Evolutionary conservation across 108 stramenopile genomes (phyloP), one percentile per base, ranked within the genome.

Genomic region (Cyclotella sp.): DNA sequence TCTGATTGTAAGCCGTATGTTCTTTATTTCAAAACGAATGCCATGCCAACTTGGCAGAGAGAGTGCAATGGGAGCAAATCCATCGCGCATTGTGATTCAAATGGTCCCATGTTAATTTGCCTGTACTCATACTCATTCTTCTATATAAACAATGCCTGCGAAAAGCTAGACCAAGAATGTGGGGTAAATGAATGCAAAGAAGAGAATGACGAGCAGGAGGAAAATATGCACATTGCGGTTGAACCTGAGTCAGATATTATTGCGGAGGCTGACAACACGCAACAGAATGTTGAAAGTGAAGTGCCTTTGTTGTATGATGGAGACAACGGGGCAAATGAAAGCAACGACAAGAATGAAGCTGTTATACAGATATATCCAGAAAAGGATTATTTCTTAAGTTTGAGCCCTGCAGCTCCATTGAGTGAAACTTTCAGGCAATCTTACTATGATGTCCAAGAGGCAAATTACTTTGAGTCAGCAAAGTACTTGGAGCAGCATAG

Each of bases 371-470:
- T 62, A 11, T 42, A 12, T 22, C 8, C 52, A n/a, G 62, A 8
- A 49, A 21, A 21, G 16, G 66, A 19, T 14, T 40, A 19, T 63
- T n/a, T 19, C 40, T 18, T 18, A 41, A 28, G 2, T 7, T 3
- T 34, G 3, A 63, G 62, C 62, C 47, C 47, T n/a, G n/a, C 47
- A 16, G 24, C 55, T 21, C 3, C 55, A 5, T 13, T 14, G 16
- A 3, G 55, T 13, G 9, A 24, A 14, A 26, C 0, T 27, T 21
- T 21, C 13, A 58, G 55, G 55, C 19, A 58, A 26, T 65, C 76
- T 14, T 83, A 79, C 66, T 75, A 52, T 69, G 78, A 79, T 62
- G 74, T 83, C 15, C 82, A 79, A 49, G 66, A 78, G 49, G 60
- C 19, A 18, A 57, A 67, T 42, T 69, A 76, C 78, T 75, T 49